These are phyloP conservation scores for Aspergillus sp. DNA, from an alignment of 2,329 filamentous ascomycete species.

Conservation along the genomic window DNA sequence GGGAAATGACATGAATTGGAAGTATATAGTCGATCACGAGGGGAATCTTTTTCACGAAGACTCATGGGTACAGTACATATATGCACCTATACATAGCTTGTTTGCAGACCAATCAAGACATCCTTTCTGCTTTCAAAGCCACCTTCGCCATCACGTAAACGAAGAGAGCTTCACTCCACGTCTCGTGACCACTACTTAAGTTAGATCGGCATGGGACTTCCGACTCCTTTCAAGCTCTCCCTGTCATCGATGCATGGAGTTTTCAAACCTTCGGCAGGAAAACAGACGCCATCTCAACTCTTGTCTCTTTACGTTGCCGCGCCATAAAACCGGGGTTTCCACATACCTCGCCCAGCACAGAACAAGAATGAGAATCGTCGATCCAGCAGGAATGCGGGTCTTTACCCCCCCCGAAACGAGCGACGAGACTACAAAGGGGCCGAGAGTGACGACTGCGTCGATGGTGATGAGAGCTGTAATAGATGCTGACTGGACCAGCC, in stretches of 20 bases:
- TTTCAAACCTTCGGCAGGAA: background rate
- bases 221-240: background rate
- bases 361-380: background rate
- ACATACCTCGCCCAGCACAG: background rate
- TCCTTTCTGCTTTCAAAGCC: background rate
- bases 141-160: background rate
- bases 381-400: background rate
- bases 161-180: background rate
- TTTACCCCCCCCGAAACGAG: background rate
- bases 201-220: background rate
- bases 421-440: background rate
- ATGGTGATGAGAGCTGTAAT: background rate
- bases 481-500: background rate
- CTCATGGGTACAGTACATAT: background rate
- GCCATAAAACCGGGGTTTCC: background rate
- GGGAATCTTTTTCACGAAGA: background rate
- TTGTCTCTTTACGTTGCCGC: background rate
- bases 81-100: background rate
- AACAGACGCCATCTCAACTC: background rate
- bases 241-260: background rate
- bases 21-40: background rate
- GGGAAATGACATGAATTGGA: background rate
- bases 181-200: background rate
- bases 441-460: background rate
- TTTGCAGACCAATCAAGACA: background rate